Evolutionary conservation across 805 yeast genomes (phyloP).

Genomic region (Yamadazyma scolyti): DNA sequence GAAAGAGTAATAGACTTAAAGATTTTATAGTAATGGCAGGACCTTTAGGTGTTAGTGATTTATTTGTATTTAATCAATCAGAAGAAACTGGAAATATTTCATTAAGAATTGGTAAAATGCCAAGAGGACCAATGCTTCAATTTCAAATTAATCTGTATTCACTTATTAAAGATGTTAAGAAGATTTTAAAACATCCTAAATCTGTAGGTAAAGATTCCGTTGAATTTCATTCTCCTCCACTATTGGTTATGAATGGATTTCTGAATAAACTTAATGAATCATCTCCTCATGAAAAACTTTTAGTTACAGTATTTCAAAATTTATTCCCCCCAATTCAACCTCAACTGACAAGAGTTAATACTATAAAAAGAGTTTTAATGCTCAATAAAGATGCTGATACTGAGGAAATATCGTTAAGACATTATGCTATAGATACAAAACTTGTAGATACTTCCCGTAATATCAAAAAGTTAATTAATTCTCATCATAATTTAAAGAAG

Average conservation of each 20-base stretch:
- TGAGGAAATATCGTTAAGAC: slow-evolving; percentile 79
- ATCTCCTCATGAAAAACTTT: slow-evolving; percentile 69
- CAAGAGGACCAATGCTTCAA: slow-evolving; percentile 91
- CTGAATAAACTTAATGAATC: slow-evolving; percentile 56
- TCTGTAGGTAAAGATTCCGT: slow-evolving; percentile 61
- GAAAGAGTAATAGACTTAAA: slow-evolving; percentile 81
- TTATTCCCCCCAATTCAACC: slow-evolving; percentile 95
- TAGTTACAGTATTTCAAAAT: slow-evolving; percentile 89
- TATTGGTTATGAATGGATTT: slow-evolving; percentile 92
- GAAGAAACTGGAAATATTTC: slow-evolving; percentile 75
- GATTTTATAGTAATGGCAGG: slow-evolving; percentile 99
- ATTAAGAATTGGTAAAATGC: slow-evolving; percentile 79
- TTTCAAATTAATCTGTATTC: slow-evolving; percentile 77
- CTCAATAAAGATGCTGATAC: slow-evolving; percentile 68
- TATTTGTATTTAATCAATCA: slow-evolving; percentile 82
- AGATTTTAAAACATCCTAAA: slow-evolving; percentile 71
- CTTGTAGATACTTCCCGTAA: slow-evolving; percentile 74
- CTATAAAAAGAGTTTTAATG: slow-evolving; percentile 82
- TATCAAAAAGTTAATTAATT: slow-evolving; percentile 64
- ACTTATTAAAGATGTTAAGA: slow-evolving; percentile 73
- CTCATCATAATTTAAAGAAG: slow-evolving; percentile 58
- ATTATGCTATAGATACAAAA: slow-evolving; percentile 83
- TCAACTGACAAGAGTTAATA: slow-evolving; percentile 64
- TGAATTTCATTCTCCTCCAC: slow-evolving; percentile 76
- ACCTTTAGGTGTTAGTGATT: slow-evolving; percentile 87